A percentile compares a stretch with the other conserved stretches of the same genome.
phyloP scores from a whole-genome alignment of 1,284 basidiomycete genomes.

The Ustilago esculenta region DNA sequence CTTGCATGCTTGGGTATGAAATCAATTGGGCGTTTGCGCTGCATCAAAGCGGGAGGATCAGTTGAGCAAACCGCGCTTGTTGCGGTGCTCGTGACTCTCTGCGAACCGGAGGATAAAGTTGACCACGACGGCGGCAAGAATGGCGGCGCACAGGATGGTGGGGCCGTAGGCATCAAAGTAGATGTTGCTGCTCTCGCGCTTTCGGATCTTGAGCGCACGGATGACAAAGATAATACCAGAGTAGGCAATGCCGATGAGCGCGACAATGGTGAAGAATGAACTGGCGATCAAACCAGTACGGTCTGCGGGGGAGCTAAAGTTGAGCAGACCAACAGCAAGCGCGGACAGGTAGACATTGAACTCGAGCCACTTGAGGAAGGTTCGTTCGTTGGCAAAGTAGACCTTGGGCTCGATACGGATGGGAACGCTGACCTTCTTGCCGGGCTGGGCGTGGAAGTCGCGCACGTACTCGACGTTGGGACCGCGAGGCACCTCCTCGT shows the following conservation, averaged over 20 bases:
- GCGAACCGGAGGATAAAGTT: slow-evolving; percentile 62
- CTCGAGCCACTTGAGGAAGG: slow-evolving; percentile 80
- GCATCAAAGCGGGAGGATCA: too few species aligned
- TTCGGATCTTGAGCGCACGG: slow-evolving; percentile 77
- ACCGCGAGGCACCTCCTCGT: slow-evolving; percentile 69
- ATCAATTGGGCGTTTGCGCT: too few species aligned
- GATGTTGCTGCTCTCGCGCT: slow-evolving; percentile 59
- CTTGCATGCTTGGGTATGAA: too few species aligned
- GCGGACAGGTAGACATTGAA: slow-evolving; percentile 75
- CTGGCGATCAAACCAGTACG: slow-evolving; percentile 82
- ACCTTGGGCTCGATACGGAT: slow-evolving; percentile 97
- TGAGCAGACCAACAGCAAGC: slow-evolving; percentile 71
- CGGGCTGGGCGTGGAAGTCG: slow-evolving; percentile 81
- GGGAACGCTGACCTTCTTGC: slow-evolving; percentile 90
- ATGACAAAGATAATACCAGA: slow-evolving; percentile 87
- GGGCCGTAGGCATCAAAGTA: slow-evolving; percentile 66
- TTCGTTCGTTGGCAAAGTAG: slow-evolving; percentile 94
- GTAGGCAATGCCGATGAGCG: slow-evolving; percentile 89
- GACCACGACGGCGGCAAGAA: slow-evolving; percentile 55
- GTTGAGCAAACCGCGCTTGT: slow-evolving; percentile 51
- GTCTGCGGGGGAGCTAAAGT: slow-evolving; percentile 83
- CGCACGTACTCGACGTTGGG: slow-evolving; percentile 72
- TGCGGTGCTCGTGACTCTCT: slow-evolving; percentile 49
- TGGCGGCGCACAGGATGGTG: slow-evolving; percentile 57
- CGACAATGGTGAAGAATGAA: slow-evolving; percentile 84